Conservation (phyloP, 192 early-diverging fungal species). For the Backusella luteola region DNA sequence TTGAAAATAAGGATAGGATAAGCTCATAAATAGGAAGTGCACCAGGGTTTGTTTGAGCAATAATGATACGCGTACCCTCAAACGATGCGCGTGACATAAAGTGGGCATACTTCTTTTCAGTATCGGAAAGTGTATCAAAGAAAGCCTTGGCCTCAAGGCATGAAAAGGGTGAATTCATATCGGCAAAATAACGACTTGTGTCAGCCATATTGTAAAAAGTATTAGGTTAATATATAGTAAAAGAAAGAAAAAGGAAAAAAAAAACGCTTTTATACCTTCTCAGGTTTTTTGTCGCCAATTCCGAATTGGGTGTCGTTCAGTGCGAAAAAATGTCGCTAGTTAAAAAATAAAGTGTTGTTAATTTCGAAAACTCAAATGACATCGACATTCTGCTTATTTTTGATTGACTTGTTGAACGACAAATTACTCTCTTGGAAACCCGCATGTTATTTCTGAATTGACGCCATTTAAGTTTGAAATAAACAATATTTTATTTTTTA, state of each 20-base stretch:
- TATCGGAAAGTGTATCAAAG: conserved; percentile 45
- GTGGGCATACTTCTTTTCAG: conserved; percentile 56
- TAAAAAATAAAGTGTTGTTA: too few species aligned
- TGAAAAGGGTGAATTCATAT: conserved; percentile 45
- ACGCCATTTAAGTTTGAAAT: too few species aligned
- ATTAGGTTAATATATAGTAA: not conserved
- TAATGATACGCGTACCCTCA: conserved; percentile 44
- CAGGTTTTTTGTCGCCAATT: too few species aligned
- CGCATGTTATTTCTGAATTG: too few species aligned
- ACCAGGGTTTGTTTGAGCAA: conserved; percentile 36
- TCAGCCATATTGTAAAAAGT: not conserved
- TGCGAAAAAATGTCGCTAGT: too few species aligned
- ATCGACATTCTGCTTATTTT: too few species aligned
- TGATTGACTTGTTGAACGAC: too few species aligned
- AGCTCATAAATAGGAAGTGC: conserved; percentile 40
- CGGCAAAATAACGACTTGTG: conserved; percentile 38
- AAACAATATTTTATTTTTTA: too few species aligned
- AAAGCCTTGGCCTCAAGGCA: conserved; percentile 47
- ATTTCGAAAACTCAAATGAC: too few species aligned
- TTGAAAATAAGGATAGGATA: conserved; percentile 40
- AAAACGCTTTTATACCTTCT: not conserved
- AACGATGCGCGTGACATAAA: conserved; percentile 54
- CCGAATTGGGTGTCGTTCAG: too few species aligned
- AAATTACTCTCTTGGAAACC: too few species aligned
- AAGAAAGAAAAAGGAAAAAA: not conserved